Conservation (phyloP, 805 yeast genomes). For the Clavispora asparagi region DNA sequence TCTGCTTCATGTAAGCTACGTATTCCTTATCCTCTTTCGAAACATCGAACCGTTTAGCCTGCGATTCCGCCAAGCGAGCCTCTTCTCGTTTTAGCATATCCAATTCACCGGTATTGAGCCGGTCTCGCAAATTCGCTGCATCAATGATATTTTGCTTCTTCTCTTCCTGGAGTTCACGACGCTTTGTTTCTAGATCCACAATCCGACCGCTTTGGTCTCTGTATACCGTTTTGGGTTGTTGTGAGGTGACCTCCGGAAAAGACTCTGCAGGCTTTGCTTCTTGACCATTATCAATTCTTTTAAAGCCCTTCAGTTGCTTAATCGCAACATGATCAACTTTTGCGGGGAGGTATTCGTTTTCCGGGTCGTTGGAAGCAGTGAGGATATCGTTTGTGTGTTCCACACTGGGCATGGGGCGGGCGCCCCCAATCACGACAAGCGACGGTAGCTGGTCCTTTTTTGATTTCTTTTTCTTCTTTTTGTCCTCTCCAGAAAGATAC, state of each 20-base stretch:
- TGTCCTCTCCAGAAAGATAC: conserved; percentile 17
- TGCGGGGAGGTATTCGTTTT: conserved; percentile 21
- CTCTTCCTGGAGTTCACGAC: conserved; percentile 10
- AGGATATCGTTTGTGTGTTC: background rate
- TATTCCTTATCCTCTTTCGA: conserved; percentile 34
- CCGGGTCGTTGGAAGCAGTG: conserved; percentile 1
- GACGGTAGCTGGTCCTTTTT: background rate
- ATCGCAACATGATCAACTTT: conserved; percentile 10
- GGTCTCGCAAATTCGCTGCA: conserved; percentile 8
- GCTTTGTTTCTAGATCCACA: conserved; percentile 18
- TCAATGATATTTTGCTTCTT: conserved; percentile 2
- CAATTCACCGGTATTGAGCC: conserved; percentile 10
- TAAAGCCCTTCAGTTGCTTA: conserved; percentile 27
- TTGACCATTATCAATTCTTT: conserved; percentile 29
- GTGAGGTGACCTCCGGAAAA: conserved; percentile 36
- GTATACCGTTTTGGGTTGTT: conserved; percentile 44
- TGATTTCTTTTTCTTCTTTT: conserved; percentile 15
- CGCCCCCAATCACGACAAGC: background rate
- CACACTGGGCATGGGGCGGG: background rate
- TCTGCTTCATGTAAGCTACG: conserved; percentile 25
- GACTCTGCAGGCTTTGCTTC: conserved; percentile 1
- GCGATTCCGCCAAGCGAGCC: conserved; percentile 9
- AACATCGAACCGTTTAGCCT: conserved; percentile 27
- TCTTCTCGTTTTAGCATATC: conserved; percentile 12
- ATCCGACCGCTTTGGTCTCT: conserved; percentile 31